These are phyloP conservation scores for Umbilicus rupestris DNA, from an alignment of 164 flowering plant genomes.

Conservation along the genomic window DNA sequence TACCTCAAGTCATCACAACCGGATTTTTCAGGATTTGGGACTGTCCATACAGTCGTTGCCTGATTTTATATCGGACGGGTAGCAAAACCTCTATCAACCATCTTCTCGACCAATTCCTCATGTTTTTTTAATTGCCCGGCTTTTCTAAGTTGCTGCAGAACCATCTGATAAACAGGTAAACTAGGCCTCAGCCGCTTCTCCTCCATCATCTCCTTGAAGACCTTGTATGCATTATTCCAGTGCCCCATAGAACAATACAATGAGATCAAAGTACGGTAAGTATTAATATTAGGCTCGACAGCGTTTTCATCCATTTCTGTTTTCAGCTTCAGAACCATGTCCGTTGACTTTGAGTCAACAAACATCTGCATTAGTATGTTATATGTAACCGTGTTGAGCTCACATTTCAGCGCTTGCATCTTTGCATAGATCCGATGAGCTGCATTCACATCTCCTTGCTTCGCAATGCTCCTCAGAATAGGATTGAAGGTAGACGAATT, in stretches of 20 bases:
- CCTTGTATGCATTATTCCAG: slow-evolving; percentile 68
- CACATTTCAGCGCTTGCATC: slow-evolving; percentile 70
- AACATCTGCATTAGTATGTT: slow-evolving; percentile 82
- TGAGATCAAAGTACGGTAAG: slow-evolving; percentile 54
- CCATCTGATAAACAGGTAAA: slow-evolving; percentile 48
- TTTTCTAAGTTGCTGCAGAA: slow-evolving; percentile 55
- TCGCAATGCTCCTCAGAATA: slow-evolving; percentile 49
- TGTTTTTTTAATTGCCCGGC: slow-evolving; percentile 88
- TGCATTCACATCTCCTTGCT: slow-evolving; percentile 60
- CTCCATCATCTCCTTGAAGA: slow-evolving; percentile 81
- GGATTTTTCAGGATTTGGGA: too few species aligned
- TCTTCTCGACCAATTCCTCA: slow-evolving; percentile 86
- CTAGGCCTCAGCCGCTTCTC: slow-evolving; percentile 73
- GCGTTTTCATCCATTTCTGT: slow-evolving; percentile 73
- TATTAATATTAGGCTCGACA: slow-evolving; percentile 79
- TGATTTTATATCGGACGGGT: slow-evolving; percentile 48
- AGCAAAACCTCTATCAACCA: slow-evolving; percentile 71
- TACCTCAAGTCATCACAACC: too few species aligned
- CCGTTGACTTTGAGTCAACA: slow-evolving; percentile 56
- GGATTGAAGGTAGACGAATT: slow-evolving; percentile 66
- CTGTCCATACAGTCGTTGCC: too few species aligned
- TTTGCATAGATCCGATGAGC: slow-evolving; percentile 63
- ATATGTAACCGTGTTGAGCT: slow-evolving; percentile 65
- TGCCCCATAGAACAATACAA: slow-evolving; percentile 77
- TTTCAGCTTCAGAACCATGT: slow-evolving; percentile 82